Conservation (phyloP, 257 asterid genomes). For the Primulina tabacum region DNA sequence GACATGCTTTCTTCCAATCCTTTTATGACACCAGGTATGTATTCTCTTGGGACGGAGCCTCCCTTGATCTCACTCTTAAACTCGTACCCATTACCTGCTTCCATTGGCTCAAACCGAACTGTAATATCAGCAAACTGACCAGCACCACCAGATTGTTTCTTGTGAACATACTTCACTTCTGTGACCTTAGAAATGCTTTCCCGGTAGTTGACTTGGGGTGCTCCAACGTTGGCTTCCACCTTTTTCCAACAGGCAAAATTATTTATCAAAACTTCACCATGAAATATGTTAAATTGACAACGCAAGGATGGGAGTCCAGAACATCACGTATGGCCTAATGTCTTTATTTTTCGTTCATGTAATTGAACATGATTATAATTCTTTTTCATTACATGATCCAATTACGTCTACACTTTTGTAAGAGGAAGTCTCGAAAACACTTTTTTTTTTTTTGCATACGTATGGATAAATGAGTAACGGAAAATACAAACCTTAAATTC, state of each 20-base stretch:
- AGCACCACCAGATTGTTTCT: constrained; percentile 96
- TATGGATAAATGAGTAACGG: constrained; percentile 15
- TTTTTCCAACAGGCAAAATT: constrained; percentile 24
- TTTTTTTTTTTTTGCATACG: neutral
- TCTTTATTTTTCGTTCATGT: no score
- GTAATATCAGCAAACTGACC: constrained; percentile 96
- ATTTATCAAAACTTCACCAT: neutral
- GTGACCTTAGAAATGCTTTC: constrained; percentile 83
- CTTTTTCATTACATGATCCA: no score
- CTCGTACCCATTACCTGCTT: constrained; percentile 83
- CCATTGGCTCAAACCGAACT: constrained; percentile 84
- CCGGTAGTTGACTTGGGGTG: constrained; percentile 98
- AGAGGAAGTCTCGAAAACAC: neutral
- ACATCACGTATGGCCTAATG: neutral
- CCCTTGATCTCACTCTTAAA: constrained; percentile 98
- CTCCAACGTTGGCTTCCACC: constrained; percentile 99
- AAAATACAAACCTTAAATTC: constrained; percentile 68
- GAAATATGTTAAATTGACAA: neutral
- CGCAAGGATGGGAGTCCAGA: neutral
- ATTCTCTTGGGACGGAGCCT: constrained; percentile 90
- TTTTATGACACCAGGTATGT: constrained; percentile 95
- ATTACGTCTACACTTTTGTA: no score
- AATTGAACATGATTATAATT: no score
- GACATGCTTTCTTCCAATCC: constrained; percentile 96
- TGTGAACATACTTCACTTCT: constrained; percentile 83